phyloP scores from a whole-genome alignment of 148 eudicot genomes.

The Silene uniflora region DNA sequence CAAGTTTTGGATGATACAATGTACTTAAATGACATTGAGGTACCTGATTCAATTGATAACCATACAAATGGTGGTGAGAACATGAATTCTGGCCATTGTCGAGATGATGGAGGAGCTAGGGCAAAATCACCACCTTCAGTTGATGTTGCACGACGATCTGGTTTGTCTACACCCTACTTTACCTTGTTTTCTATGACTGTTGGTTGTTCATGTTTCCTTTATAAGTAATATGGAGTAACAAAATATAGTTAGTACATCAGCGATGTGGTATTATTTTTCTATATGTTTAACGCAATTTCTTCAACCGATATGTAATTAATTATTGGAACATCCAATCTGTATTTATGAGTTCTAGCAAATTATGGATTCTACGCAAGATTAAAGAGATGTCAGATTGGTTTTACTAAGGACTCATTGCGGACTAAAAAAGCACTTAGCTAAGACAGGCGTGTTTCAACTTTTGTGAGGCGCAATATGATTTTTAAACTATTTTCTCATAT shows the following conservation, averaged over 20 bases:
- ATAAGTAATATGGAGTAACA: not conserved
- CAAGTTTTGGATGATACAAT: conserved; percentile 9
- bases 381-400: not conserved
- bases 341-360: not conserved
- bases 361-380: not conserved
- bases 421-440: not conserved
- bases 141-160: conserved; percentile 12
- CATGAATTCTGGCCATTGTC: conserved; percentile 1
- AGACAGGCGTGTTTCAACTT: not conserved
- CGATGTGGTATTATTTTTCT: not conserved
- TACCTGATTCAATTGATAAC: conserved; percentile 9
- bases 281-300: not conserved
- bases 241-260: not conserved
- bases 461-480: not conserved
- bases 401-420: not conserved
- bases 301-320: not conserved
- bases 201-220: not conserved
- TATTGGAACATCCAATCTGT: not conserved
- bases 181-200: not conserved
- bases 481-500: not conserved
- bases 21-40: conserved; percentile 6
- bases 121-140: conserved; percentile 9
- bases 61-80: conserved; percentile 8
- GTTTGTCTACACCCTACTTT: conserved; percentile 15
- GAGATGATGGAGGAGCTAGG: conserved; percentile 15